A percentile compares a stretch with the other conserved stretches of the same genome.
Evolutionary conservation across 345 rosid genomes (phyloP).

Genomic region (Microcos paniculata): DNA sequence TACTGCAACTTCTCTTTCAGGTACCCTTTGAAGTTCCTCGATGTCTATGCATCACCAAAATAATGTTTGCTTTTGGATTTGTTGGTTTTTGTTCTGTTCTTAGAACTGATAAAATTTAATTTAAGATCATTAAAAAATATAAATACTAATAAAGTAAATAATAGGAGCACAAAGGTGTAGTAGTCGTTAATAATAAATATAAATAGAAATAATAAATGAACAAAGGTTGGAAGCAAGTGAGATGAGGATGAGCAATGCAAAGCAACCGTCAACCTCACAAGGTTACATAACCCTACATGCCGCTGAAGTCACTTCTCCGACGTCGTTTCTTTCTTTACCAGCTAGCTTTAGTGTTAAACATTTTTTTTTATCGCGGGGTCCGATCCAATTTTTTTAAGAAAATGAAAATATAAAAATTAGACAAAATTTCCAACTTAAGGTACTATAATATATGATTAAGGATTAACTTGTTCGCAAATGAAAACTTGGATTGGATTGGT

Average conservation of each 20-base stretch:
- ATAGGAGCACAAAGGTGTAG: background rate
- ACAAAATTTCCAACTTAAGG: too few relatives aligned
- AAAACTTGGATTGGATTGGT: too few relatives aligned
- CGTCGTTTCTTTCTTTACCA: background rate
- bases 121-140: background rate
- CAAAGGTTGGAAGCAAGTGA: conserved; percentile 5
- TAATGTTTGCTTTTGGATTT: background rate
- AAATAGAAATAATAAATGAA: background rate
- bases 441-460: too few relatives aligned
- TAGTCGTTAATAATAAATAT: background rate
- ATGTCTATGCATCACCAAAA: conserved; percentile 29
- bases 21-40: conserved; percentile 11
- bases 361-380: too few relatives aligned
- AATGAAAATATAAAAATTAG: too few relatives aligned
- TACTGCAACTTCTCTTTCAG: conserved; percentile 13
- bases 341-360: too few relatives aligned
- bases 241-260: too few relatives aligned
- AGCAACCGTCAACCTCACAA: background rate
- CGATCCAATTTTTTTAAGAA: too few relatives aligned
- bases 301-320: background rate
- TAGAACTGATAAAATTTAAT: background rate
- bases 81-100: background rate
- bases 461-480: too few relatives aligned
- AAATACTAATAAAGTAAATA: conserved; percentile 2
- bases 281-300: background rate